Evolutionary conservation across 495 filamentous ascomycete species (phyloP), one percentile per base, ranked within the genome.

Genomic region (Acidiella bohemica): DNA sequence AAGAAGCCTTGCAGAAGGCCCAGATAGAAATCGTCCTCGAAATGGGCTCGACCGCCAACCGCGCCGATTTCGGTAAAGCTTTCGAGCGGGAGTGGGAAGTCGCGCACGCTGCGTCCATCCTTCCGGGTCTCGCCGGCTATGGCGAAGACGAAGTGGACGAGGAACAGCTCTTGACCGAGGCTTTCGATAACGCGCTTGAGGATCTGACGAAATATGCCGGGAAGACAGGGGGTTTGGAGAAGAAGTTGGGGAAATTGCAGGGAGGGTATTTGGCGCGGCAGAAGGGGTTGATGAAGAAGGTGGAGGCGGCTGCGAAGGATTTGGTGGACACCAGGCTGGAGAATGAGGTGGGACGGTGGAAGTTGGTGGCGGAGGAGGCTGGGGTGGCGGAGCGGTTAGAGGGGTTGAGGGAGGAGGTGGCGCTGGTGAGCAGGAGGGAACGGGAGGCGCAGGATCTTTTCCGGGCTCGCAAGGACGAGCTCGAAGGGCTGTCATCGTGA

Each of bases 211-310:
- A 67, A 4, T 76, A 75, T 0, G 88, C 88, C 4, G 76, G 84
- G 43, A 71, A 75, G 36, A 81, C 78, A 33, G 84, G 83, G 51
- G 90, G 85, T 57, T 63, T 86, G 9, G 87, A 97, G 59, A 93
- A 93, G 67, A 95, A 94, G 63, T 73, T 97, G n/a, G 70, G 71
- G 5, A 61, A 92, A 32, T 76, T 88, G 47, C 75, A 87, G 0
- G 87, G 88, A 20, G 90, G 90, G 36, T 97, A 97, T 59, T 79
- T 85, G 57, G 75, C 83, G 47, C 83, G 90, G 21, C 76, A 83
- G 14, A 85, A 84, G 53, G 76, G 69, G 42, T 69, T 97, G 9
- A 77, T 79, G 20, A 66, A 72, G 44, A 95, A 95, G 62, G 81
- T 86, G 39, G 53, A 68, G 20, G 86, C 93, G 50, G 85, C 85